phyloP scores from a whole-genome alignment of 2,329 filamentous ascomycete species.

The Arthrocladium fulminans region DNA sequence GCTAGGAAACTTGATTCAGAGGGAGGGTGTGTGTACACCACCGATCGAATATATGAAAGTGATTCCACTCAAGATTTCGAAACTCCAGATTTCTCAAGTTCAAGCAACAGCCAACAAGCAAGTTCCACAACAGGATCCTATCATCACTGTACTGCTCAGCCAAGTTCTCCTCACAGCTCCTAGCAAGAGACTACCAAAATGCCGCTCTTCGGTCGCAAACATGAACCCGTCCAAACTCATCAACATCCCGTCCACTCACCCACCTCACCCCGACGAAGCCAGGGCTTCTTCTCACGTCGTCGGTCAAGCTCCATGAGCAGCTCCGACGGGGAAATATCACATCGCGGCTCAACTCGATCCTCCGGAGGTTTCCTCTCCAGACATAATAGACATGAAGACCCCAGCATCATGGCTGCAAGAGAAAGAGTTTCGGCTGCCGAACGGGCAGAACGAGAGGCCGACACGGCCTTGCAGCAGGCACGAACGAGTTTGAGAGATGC shows the following conservation, averaged over 20 bases:
- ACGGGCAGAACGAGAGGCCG: conserved; percentile 55
- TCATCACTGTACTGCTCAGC: neutral
- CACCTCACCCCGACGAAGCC: conserved; percentile 21
- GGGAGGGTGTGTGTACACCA: neutral
- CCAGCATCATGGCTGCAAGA: conserved; percentile 52
- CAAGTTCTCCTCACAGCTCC: neutral
- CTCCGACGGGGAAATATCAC: conserved; percentile 12
- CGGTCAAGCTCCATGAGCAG: conserved; percentile 28
- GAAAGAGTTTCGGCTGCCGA: conserved; percentile 57
- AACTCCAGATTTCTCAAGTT: neutral
- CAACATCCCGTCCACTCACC: conserved; percentile 11
- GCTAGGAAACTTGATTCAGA: neutral
- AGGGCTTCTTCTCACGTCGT: conserved; percentile 30
- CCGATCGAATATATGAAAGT: neutral
- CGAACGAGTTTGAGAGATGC: conserved; percentile 53
- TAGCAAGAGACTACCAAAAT: conserved; percentile 10
- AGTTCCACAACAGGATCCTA: neutral
- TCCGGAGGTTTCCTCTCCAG: conserved; percentile 24
- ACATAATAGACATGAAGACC: conserved; percentile 46
- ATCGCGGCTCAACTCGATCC: conserved; percentile 16
- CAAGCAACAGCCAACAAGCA: neutral
- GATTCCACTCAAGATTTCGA: neutral
- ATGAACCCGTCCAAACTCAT: conserved; percentile 13
- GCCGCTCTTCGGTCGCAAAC: conserved; percentile 22
- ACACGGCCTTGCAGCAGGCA: conserved; percentile 52